Evolutionary conservation across 257 asterid genomes (phyloP).

Genomic region (Nicotiana sylvestris): DNA sequence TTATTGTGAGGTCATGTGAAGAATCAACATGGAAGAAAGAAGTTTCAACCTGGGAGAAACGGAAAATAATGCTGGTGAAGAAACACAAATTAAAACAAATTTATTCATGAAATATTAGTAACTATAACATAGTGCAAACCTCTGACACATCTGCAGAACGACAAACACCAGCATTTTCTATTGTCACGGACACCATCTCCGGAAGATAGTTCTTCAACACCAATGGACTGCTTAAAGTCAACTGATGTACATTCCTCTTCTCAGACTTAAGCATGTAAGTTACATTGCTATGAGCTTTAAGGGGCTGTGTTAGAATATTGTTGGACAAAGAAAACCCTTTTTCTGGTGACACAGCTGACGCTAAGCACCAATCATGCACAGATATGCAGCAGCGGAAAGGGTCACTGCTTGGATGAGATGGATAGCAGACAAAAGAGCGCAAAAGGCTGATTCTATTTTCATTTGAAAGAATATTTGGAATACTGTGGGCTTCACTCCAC

Average conservation of each 20-base stretch:
- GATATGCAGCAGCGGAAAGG: constrained; percentile 93
- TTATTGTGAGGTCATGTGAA: constrained; percentile 74
- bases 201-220: constrained; percentile 81
- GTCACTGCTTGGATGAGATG: constrained; percentile 89
- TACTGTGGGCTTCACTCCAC: constrained; percentile 91
- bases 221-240: constrained; percentile 72
- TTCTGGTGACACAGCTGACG: constrained; percentile 45
- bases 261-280: constrained; percentile 42
- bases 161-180: constrained; percentile 72
- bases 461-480: constrained; percentile 73
- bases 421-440: constrained; percentile 93
- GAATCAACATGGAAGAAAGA: constrained; percentile 83
- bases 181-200: constrained; percentile 54
- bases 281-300: constrained; percentile 27
- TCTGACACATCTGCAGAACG: constrained; percentile 63
- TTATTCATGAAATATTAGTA: neutral
- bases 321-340: constrained; percentile 32
- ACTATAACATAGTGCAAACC: constrained; percentile 39
- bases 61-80: neutral
- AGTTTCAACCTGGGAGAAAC: constrained; percentile 81
- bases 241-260: constrained; percentile 56
- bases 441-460: constrained; percentile 63
- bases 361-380: constrained; percentile 60
- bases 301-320: constrained; percentile 29
- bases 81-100: constrained; percentile 2